Evolutionary conservation across 225 moss, liverwort and hornwort genomes (phyloP).

Genomic region (Marchantia polymorpha): DNA sequence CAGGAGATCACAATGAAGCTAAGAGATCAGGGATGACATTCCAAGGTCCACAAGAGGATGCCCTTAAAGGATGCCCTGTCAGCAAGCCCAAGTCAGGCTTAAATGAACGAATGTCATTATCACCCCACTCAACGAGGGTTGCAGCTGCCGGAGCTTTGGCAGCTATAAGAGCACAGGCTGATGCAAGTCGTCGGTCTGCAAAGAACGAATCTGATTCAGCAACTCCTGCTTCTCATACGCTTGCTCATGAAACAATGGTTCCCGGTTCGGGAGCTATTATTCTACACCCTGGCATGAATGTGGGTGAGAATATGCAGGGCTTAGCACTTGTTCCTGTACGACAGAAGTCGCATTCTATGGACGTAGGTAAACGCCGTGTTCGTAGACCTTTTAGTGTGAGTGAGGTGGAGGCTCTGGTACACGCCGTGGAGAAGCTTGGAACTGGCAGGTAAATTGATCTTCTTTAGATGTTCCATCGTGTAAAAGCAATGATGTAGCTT

Average conservation of each 20-base stretch:
- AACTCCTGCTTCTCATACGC: slow-evolving; percentile 33
- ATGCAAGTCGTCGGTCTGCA: slow-evolving; percentile 69
- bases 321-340: slow-evolving; percentile 58
- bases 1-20: slow-evolving; percentile 52
- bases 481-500: not conserved
- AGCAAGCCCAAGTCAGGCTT: slow-evolving; percentile 51
- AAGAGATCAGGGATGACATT: slow-evolving; percentile 55
- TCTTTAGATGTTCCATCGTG: not conserved
- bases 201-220: slow-evolving; percentile 65
- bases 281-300: slow-evolving; percentile 51
- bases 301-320: slow-evolving; percentile 49
- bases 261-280: slow-evolving; percentile 56
- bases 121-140: slow-evolving; percentile 88
- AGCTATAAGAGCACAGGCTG: slow-evolving; percentile 92
- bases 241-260: slow-evolving; percentile 25
- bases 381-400: slow-evolving; percentile 91
- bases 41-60: slow-evolving; percentile 60
- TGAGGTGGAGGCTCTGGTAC: slow-evolving; percentile 92
- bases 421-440: slow-evolving; percentile 98
- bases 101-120: slow-evolving; percentile 64
- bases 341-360: slow-evolving; percentile 55
- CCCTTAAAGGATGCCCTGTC: slow-evolving; percentile 62
- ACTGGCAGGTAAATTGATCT: slow-evolving; percentile 72
- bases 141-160: slow-evolving; percentile 96
- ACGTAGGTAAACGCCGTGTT: slow-evolving; percentile 82